These are phyloP conservation scores for Fragaria nilgerrensis DNA, from an alignment of 306 rosid genomes.

Conservation along the genomic window DNA sequence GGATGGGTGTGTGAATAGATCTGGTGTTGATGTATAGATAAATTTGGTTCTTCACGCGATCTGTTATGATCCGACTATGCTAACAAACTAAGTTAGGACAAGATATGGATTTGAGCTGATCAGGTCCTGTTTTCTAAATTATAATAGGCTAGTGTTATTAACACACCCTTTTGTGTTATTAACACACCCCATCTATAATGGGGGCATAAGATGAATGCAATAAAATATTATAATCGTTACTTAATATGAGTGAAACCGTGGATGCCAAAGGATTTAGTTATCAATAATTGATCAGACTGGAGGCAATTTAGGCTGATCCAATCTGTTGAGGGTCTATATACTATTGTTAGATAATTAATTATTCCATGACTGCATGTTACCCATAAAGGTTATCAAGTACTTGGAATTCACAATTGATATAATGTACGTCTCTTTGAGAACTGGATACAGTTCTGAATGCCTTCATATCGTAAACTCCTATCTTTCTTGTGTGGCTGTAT, in stretches of 20 bases:
- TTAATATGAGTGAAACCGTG: not conserved
- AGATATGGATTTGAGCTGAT: not conserved
- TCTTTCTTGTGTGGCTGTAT: not conserved
- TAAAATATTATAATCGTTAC: not conserved
- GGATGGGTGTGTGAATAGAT: not conserved
- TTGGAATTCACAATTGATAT: not conserved
- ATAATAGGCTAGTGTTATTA: not conserved
- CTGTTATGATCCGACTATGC: not conserved
- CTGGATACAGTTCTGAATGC: not conserved
- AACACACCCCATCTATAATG: too few relatives aligned
- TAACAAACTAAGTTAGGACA: not conserved
- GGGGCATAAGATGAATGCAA: not conserved
- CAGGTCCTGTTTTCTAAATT: not conserved
- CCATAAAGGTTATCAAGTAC: not conserved
- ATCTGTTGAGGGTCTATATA: not conserved
- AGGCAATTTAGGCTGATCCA: not conserved
- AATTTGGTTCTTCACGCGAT: not conserved
- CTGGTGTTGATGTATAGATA: not conserved
- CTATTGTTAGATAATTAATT: not conserved
- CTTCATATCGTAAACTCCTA: not conserved
- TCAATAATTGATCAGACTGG: not conserved
- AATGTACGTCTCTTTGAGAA: not conserved
- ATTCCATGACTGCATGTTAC: not conserved
- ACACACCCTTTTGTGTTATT: too few relatives aligned
- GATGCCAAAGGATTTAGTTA: not conserved